A percentile compares a stretch with the other conserved stretches of the same genome.
Evolutionary conservation across 1,284 basidiomycete genomes (phyloP).

Genomic region (Pseudozyma thailandica): DNA sequence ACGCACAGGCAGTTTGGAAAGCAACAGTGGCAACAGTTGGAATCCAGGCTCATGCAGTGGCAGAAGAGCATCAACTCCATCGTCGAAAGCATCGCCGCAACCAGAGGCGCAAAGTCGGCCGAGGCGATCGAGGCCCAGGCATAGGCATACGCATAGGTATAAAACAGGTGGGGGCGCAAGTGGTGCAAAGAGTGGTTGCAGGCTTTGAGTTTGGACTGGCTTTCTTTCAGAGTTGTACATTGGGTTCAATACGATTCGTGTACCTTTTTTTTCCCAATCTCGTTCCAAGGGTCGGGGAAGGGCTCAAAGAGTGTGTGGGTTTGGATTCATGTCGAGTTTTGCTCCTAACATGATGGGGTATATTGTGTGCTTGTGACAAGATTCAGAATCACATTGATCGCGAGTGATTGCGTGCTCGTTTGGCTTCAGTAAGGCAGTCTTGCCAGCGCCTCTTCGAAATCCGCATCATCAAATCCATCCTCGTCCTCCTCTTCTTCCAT

Average conservation of each 20-base stretch:
- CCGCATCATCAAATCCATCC: slow-evolving; percentile 12
- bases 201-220: no score
- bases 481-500: slow-evolving; percentile 2
- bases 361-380: neutral
- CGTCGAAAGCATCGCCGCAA: slow-evolving; percentile 49
- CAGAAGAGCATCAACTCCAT: slow-evolving; percentile 57
- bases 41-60: slow-evolving; percentile 60
- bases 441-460: slow-evolving; percentile 24
- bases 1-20: slow-evolving; percentile 61
- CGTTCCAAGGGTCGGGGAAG: neutral
- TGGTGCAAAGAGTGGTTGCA: neutral
- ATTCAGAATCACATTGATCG: neutral
- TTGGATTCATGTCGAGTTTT: neutral
- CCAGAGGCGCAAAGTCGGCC: slow-evolving; percentile 30
- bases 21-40: slow-evolving; percentile 62
- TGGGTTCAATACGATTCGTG: no score
- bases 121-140: slow-evolving; percentile 9
- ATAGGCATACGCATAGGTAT: no score
- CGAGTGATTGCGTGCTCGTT: neutral
- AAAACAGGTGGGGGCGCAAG: no score
- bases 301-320: neutral
- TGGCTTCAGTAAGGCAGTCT: slow-evolving; percentile 10
- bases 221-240: no score
- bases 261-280: neutral
- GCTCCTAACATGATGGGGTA: neutral